These are phyloP conservation scores for Apiospora malaysiana DNA, from an alignment of 2,329 filamentous ascomycete genomes.

Conservation along the genomic window DNA sequence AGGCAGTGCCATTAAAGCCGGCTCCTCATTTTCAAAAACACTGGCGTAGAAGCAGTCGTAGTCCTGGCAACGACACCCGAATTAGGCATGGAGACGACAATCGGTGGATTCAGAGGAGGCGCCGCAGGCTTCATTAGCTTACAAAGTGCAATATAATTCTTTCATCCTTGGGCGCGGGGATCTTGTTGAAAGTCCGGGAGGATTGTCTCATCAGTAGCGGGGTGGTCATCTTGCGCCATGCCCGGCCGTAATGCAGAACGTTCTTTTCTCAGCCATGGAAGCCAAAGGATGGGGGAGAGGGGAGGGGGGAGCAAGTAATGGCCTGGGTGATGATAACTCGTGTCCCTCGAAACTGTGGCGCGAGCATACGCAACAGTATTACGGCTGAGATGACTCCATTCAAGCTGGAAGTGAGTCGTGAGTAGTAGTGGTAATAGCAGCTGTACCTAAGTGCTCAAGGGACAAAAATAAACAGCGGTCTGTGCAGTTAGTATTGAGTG, in stretches of 20 bases:
- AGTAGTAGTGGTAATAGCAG: background rate
- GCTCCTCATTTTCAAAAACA: conserved; percentile 83
- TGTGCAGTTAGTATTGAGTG: background rate
- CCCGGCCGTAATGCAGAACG: background rate
- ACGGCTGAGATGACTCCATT: background rate
- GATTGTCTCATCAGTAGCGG: conserved; percentile 4
- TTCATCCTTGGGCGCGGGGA: conserved; percentile 58
- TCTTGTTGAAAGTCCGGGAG: conserved; percentile 20
- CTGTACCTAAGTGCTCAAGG: background rate
- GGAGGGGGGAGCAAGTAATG: background rate
- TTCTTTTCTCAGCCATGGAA: background rate
- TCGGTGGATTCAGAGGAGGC: conserved; percentile 5
- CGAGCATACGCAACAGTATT: background rate
- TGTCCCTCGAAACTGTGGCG: background rate
- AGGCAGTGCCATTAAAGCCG: conserved; percentile 72
- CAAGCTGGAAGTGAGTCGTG: background rate
- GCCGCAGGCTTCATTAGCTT: conserved; percentile 37
- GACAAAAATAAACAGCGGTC: conserved; percentile 3
- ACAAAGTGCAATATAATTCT: conserved; percentile 85
- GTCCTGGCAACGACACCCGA: conserved; percentile 52
- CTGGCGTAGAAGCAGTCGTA: conserved; percentile 96
- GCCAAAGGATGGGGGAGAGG: too few relatives aligned
- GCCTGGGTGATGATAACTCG: background rate
- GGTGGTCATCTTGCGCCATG: conserved; percentile 19
- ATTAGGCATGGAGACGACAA: conserved; percentile 1